These are phyloP conservation scores for Agapanthus africanus DNA, from an alignment of 106 monocot genomes.

Conservation along the genomic window DNA sequence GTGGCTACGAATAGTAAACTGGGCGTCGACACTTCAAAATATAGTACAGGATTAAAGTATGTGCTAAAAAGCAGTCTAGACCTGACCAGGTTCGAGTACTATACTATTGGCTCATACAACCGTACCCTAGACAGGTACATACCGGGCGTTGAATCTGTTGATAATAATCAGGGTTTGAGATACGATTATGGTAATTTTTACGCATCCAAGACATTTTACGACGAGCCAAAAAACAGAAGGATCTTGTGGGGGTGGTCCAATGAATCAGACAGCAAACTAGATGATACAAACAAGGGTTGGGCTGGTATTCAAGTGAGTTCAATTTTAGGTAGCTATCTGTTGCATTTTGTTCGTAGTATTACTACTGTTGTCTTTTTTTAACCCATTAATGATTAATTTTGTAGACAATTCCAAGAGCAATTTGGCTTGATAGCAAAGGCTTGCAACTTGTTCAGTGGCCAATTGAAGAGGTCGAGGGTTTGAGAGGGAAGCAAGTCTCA, in stretches of 20 bases:
- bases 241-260: slow-evolving; percentile 81
- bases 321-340: not conserved
- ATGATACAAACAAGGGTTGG: slow-evolving; percentile 61
- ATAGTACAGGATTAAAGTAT: slow-evolving; percentile 21
- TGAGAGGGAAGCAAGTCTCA: slow-evolving; percentile 2
- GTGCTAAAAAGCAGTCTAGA: slow-evolving; percentile 81
- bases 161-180: slow-evolving; percentile 48
- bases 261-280: slow-evolving; percentile 37
- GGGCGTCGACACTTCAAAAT: slow-evolving; percentile 22
- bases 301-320: slow-evolving; percentile 54
- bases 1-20: slow-evolving; percentile 18
- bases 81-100: slow-evolving; percentile 50
- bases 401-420: not conserved
- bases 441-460: slow-evolving; percentile 14
- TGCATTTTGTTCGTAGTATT: not conserved
- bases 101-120: slow-evolving; percentile 65
- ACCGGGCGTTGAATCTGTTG: slow-evolving; percentile 36
- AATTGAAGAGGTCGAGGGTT: slow-evolving; percentile 1
- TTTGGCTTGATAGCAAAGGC: slow-evolving; percentile 5
- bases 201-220: slow-evolving; percentile 75
- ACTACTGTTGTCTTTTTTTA: not conserved
- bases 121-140: slow-evolving; percentile 24
- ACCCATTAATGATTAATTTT: not conserved
- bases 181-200: slow-evolving; percentile 81
- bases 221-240: slow-evolving; percentile 40